Base-by-base conservation (phyloP, 129 eudicot species). In the Apium graveolens region DNA sequence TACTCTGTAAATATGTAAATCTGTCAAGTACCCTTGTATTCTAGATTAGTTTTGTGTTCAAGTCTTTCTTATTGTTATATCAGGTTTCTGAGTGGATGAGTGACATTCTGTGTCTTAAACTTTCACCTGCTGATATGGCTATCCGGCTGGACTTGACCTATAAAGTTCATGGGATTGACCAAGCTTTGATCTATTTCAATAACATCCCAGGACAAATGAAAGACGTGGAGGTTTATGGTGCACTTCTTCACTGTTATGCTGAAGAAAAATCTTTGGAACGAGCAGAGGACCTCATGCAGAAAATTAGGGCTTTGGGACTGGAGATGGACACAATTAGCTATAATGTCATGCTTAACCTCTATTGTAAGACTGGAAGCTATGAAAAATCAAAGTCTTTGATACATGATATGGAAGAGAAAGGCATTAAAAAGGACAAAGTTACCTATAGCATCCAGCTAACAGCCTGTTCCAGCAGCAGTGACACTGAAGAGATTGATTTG, bases 291-390 rank as follows among this genome's bases (percentile, higher is more conserved):
- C 21, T 65, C 70, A 27, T 65, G 70, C 70, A 29, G 70, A 20
- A 65, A 65, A 65, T 65, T 13, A 29, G 70, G 38, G 81, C 79
- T 16, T 79, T 86, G 78, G 87, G 89, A 32, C 82, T 45, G 55
- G 80, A 43, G 73, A 82, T 70, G n/a, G 41, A 38, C 51, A 78
- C 38, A 31, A 35, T 65, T 18, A 86, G 43, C 80, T 89, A 86
- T n/a, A 84, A 86, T 73, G 76, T 78, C 29, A 82, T 89, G 90
- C 79, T 89, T 79, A 80, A 69, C 74, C 83, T 89, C 12, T 85
- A 89, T 74, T 51, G 38, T 26, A 81, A 80, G 53, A 72, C 85
- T 76, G 81, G 74, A 73, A 74, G 82, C 11, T 45, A 45, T 32
- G 80, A 82, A 55, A 89, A 79, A 76, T 38, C 83, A 46, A 41